phyloP scores from a whole-genome alignment of 2,329 filamentous ascomycete genomes.

The Colletotrichum caudatum region DNA sequence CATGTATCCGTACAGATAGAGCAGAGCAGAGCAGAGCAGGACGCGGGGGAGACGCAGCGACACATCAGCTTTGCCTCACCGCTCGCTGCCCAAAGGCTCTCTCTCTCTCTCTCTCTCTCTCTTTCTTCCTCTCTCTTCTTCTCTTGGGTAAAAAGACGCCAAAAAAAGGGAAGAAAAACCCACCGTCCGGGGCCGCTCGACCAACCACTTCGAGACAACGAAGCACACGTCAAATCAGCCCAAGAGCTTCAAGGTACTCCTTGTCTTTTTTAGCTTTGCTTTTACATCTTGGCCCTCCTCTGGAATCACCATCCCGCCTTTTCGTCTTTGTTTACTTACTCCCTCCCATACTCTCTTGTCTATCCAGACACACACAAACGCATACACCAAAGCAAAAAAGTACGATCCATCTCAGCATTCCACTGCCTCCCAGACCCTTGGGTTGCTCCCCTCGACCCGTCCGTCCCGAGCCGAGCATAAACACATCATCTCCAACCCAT shows the following conservation, averaged over 20 bases:
- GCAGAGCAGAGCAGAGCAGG: no score
- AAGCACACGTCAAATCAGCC: constrained; percentile 21
- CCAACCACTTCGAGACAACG: constrained; percentile 42
- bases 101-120: no score
- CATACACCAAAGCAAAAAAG: background rate
- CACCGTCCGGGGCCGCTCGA: background rate
- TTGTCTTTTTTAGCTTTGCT: background rate
- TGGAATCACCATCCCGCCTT: background rate
- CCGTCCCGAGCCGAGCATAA: constrained; percentile 38
- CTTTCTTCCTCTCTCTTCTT: no score
- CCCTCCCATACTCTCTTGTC: background rate
- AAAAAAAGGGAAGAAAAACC: background rate
- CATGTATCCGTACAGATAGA: no score
- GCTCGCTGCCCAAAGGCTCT: constrained; percentile 28
- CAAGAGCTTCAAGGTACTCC: background rate
- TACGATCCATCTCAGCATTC: background rate
- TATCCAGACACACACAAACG: background rate
- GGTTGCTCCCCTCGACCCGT: constrained; percentile 41
- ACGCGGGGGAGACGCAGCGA: background rate
- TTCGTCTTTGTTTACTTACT: background rate
- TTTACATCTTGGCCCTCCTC: background rate
- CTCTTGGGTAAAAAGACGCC: no score
- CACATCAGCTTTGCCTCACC: background rate
- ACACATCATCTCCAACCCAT: constrained; percentile 18
- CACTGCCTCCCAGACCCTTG: background rate